Conservation (phyloP, 2,329 filamentous ascomycete genomes). For the Diaporthe sp. region DNA sequence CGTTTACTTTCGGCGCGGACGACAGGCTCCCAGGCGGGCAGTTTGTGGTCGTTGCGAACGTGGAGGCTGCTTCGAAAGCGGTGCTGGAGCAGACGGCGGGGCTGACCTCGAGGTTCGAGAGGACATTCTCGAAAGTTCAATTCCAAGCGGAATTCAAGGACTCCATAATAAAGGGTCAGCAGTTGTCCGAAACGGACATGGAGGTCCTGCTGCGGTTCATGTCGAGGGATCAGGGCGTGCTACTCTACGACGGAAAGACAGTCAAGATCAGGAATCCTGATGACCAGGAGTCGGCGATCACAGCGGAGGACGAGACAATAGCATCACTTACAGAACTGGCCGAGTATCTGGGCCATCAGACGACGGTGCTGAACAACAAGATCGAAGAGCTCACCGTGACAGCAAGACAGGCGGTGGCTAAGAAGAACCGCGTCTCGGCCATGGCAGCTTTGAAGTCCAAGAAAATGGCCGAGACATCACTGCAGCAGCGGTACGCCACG, state of each 20-base stretch:
- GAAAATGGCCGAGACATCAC: constrained; percentile 81
- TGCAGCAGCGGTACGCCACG: constrained; percentile 79
- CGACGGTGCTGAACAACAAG: constrained; percentile 74
- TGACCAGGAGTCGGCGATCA: constrained; percentile 66
- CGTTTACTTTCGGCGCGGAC: constrained; percentile 52
- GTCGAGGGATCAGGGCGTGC: constrained; percentile 72
- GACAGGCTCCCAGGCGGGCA: constrained; percentile 71
- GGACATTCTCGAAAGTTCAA: constrained; percentile 75
- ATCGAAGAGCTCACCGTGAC: constrained; percentile 73
- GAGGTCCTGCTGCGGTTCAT: constrained; percentile 79
- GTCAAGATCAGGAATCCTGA: constrained; percentile 78
- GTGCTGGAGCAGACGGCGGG: constrained; percentile 60
- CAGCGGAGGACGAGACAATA: constrained; percentile 83
- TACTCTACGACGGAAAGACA: constrained; percentile 73
- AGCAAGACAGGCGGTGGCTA: constrained; percentile 77
- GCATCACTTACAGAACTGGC: constrained; percentile 87
- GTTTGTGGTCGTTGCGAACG: constrained; percentile 75
- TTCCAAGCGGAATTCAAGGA: constrained; percentile 72
- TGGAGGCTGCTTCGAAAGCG: constrained; percentile 69
- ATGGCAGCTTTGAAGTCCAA: constrained; percentile 84
- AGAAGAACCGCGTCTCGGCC: constrained; percentile 81
- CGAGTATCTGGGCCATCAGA: constrained; percentile 79
- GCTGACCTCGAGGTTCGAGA: constrained; percentile 68
- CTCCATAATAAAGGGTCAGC: constrained; percentile 60
- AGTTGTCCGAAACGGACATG: constrained; percentile 73